Evolutionary conservation across 225 moss, liverwort and hornwort species (phyloP), one percentile per base, ranked within the genome.

Genomic region (Marchantia paleacea): DNA sequence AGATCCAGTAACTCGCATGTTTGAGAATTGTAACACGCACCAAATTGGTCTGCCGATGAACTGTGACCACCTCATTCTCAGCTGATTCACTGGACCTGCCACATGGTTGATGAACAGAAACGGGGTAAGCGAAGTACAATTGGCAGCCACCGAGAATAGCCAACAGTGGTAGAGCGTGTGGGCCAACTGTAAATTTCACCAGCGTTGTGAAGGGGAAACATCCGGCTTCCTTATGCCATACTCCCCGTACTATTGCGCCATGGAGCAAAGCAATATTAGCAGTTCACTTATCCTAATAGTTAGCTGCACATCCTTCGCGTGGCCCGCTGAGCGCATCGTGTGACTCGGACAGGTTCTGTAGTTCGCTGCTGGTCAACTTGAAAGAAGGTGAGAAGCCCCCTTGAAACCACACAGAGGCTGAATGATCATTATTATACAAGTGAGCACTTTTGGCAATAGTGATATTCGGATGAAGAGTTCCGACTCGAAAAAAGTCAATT

Each of bases 281-380:
- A 16, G 18, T n/a, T 65, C 65, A 65, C 7, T 65, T 65, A 65
- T 65, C 65, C 65, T 65, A 65, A 65, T 24, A 65, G 65, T 65
- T 6, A 65, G 65, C 25, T 65, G 10, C 8, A 65, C 26, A 65
- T 7, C 65, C 26, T 28, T 24, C 7, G 65, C 24, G 0, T 65
- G 6, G 58, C 14, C 65, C 65, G 25, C 26, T 7, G 25, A 65
- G 24, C 65, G 25, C 65, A 65, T 65, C 65, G 26, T 65, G 65
- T 22, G 65, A 24, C 65, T 65, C 65, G 65, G 65, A 65, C 65
- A 65, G 65, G 65, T 20, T 65, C 65, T 65, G 65, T 65, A 65
- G 65, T 65, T 65, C 65, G n/a, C 19, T 5, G n/a, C 26, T 24
- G 25, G 65, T 65, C 65, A 65, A 65, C 26, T 24, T 28, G 65